phyloP scores from a whole-genome alignment of 805 yeast species.

The Maudiozyma saulgeensis region DNA sequence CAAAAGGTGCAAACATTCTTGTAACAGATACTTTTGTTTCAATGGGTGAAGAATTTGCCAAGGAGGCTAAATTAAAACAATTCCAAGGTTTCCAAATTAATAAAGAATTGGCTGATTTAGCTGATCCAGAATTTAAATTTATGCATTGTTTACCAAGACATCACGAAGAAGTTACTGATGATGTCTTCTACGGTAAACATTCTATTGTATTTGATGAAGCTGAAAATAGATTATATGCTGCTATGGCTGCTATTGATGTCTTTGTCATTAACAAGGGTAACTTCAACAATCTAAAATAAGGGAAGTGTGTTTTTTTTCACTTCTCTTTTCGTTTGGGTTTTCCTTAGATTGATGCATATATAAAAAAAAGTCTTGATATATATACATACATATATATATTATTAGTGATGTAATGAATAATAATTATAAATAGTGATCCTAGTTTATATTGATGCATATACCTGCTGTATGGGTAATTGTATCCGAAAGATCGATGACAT shows the following conservation, averaged over 20 bases:
- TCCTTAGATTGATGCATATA: not conserved
- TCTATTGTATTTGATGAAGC: constrained; percentile 93
- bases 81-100: constrained; percentile 85
- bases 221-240: constrained; percentile 92
- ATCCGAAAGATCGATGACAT: not conserved
- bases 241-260: constrained; percentile 85
- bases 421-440: not conserved
- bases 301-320: not conserved
- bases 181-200: constrained; percentile 73
- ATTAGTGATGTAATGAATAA: not conserved
- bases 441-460: not conserved
- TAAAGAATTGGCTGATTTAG: constrained; percentile 45
- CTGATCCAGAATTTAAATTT: constrained; percentile 73
- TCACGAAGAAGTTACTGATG: constrained; percentile 87
- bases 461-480: not conserved
- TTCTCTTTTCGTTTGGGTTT: not conserved
- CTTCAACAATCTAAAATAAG: constrained; percentile 22
- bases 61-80: constrained; percentile 58
- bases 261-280: constrained; percentile 80
- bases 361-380: not conserved
- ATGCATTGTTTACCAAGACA: constrained; percentile 99
- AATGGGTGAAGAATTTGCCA: constrained; percentile 93
- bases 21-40: constrained; percentile 97
- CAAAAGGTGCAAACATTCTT: constrained; percentile 63
- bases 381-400: not conserved